Evolutionary conservation across 345 rosid genomes (phyloP).

Genomic region (Arabidopsis suecica): DNA sequence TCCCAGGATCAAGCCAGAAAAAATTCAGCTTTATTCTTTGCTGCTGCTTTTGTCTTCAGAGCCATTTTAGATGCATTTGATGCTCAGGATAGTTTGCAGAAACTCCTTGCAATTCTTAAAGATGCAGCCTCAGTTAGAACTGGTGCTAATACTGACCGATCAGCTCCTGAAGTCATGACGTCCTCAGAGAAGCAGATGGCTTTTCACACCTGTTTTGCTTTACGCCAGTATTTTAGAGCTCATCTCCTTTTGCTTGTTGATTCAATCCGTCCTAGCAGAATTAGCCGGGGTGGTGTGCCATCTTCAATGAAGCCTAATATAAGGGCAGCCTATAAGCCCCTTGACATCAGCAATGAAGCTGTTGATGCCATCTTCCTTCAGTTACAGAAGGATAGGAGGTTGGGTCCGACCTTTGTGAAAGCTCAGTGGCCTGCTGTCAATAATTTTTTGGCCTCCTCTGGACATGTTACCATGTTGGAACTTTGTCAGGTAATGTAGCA

Average conservation of each 20-base stretch:
- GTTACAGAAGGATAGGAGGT: constrained; percentile 93
- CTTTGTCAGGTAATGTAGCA: constrained; percentile 79
- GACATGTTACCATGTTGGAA: constrained; percentile 91
- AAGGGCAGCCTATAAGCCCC: constrained; percentile 95
- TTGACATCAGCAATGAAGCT: constrained; percentile 96
- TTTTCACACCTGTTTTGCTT: constrained; percentile 88
- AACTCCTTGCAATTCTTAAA: constrained; percentile 73
- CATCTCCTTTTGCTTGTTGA: constrained; percentile 91
- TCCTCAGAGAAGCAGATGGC: constrained; percentile 96
- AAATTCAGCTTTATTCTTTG: constrained; percentile 92
- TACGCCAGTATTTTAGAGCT: constrained; percentile 97
- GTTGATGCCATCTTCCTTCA: constrained; percentile 89
- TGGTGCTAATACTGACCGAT: constrained; percentile 86
- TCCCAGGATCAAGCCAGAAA: constrained; percentile 91
- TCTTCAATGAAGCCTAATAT: constrained; percentile 49
- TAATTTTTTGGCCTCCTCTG: constrained; percentile 70
- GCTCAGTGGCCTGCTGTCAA: constrained; percentile 89
- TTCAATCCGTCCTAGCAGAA: constrained; percentile 87
- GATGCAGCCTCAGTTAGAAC: constrained; percentile 93
- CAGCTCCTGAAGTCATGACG: constrained; percentile 83
- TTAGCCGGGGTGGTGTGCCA: constrained; percentile 64
- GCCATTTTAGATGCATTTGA: constrained; percentile 98
- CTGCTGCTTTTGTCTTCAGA: constrained; percentile 94
- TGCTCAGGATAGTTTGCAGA: constrained; percentile 83
- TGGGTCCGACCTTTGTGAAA: constrained; percentile 92